These are phyloP conservation scores for Phanerochaete carnosa DNA, from an alignment of 768 basidiomycete genomes.

Conservation along the genomic window DNA sequence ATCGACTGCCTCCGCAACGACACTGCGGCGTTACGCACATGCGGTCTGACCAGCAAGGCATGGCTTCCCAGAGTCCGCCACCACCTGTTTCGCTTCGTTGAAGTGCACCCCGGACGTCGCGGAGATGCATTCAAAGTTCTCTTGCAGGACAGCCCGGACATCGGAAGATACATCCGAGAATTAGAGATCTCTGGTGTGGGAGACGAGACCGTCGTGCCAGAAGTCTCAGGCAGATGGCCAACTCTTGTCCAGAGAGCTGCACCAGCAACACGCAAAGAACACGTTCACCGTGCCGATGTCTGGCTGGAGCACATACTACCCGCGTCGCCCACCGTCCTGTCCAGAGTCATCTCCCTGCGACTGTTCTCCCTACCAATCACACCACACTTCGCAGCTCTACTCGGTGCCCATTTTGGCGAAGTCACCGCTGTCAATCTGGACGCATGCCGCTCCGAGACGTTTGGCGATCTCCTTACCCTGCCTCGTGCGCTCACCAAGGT, in stretches of 20 bases:
- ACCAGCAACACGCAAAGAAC: neutral
- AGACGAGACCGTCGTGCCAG: neutral
- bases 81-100: slow-evolving; percentile 20
- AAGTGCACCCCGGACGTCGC: slow-evolving; percentile 10
- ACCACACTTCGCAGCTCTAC: slow-evolving; percentile 1
- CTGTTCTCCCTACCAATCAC: slow-evolving; percentile 12
- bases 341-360: slow-evolving; percentile 5
- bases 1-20: slow-evolving; percentile 25
- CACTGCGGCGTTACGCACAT: slow-evolving; percentile 13
- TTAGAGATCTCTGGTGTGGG: slow-evolving; percentile 13
- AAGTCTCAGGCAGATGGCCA: slow-evolving; percentile 13
- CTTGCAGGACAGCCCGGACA: slow-evolving; percentile 2
- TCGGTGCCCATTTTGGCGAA: slow-evolving; percentile 5
- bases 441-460: slow-evolving; percentile 15
- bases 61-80: slow-evolving; percentile 26
- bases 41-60: slow-evolving; percentile 20
- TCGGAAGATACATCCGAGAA: slow-evolving; percentile 11
- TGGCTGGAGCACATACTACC: slow-evolving; percentile 12
- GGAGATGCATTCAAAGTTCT: slow-evolving; percentile 13
- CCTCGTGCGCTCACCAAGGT: slow-evolving; percentile 7
- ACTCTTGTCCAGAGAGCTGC: slow-evolving; percentile 5
- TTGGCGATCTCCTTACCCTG: slow-evolving; percentile 13
- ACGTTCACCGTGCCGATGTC: neutral
- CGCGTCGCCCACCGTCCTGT: neutral
- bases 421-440: slow-evolving; percentile 11